A percentile compares a stretch with the other conserved stretches of the same genome.
Evolutionary conservation across 306 rosid species (phyloP).

Genomic region (Delonix regia): DNA sequence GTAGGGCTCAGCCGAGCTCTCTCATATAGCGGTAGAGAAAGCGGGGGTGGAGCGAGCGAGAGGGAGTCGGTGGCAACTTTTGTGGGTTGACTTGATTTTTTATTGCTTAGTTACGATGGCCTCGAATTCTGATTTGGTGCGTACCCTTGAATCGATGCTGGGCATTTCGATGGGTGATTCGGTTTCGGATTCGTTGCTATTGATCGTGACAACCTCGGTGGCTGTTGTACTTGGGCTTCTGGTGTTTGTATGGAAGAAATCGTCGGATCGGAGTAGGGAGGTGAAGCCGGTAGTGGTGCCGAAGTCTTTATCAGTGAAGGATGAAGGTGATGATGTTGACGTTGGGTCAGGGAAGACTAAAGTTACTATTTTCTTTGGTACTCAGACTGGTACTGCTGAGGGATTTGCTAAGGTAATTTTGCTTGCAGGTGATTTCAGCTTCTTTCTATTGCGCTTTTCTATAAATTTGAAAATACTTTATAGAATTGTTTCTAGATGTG

Average conservation of each 20-base stretch:
- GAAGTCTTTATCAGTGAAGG: constrained; percentile 40
- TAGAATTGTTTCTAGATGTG: neutral
- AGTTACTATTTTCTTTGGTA: constrained; percentile 74
- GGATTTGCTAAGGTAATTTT: constrained; percentile 79
- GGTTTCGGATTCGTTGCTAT: constrained; percentile 59
- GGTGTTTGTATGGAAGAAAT: constrained; percentile 67
- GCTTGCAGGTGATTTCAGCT: neutral
- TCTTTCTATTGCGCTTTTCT: neutral
- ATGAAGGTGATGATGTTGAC: constrained; percentile 67
- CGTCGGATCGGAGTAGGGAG: constrained; percentile 68
- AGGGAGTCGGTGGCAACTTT: neutral
- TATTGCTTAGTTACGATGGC: constrained; percentile 24
- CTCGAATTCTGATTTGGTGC: constrained; percentile 66
- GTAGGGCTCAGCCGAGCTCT: neutral
- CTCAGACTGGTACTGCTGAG: constrained; percentile 93
- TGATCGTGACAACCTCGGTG: constrained; percentile 60
- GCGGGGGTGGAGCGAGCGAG: constrained; percentile 22
- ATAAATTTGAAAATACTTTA: neutral
- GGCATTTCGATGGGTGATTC: constrained; percentile 75
- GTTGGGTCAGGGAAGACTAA: constrained; percentile 59
- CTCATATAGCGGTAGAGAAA: neutral
- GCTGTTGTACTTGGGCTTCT: constrained; percentile 69
- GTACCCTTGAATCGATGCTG: constrained; percentile 60
- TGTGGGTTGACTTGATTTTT: constrained; percentile 30
- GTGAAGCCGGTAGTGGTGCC: constrained; percentile 63